These are phyloP conservation scores for Suhomyces panamericanus DNA, from an alignment of 1,139 yeast genomes.

Conservation along the genomic window DNA sequence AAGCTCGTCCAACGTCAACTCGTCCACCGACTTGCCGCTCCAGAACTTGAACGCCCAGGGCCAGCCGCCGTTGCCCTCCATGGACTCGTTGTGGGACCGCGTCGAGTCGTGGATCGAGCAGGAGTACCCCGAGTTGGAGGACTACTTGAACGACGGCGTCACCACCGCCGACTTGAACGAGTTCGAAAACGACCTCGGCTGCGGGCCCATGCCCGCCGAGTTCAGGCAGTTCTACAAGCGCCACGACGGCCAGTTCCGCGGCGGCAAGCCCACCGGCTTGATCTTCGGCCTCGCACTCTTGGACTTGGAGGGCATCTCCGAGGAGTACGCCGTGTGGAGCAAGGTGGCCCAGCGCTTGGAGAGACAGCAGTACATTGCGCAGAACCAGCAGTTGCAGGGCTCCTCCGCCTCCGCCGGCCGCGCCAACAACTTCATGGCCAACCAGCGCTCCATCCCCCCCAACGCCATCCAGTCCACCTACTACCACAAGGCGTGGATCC, in stretches of 20 bases:
- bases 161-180: constrained; percentile 77
- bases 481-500: constrained; percentile 62
- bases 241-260: constrained; percentile 81
- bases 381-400: constrained; percentile 30
- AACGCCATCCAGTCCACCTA: constrained; percentile 56
- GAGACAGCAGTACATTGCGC: constrained; percentile 37
- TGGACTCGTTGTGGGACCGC: constrained; percentile 71
- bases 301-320: constrained; percentile 69
- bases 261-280: constrained; percentile 75
- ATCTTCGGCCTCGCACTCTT: constrained; percentile 69
- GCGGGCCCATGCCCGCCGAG: constrained; percentile 66
- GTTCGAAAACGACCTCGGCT: constrained; percentile 68
- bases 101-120: constrained; percentile 73
- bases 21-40: constrained; percentile 38
- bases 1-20: constrained; percentile 28
- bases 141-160: constrained; percentile 68
- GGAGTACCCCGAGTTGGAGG: constrained; percentile 78
- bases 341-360: constrained; percentile 59
- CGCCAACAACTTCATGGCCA: constrained; percentile 40
- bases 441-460: constrained; percentile 59
- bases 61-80: constrained; percentile 70
- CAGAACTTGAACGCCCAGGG: constrained; percentile 49
- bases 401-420: constrained; percentile 18
- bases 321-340: constrained; percentile 73
- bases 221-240: constrained; percentile 72